Percentiles rank a stretch among this genome's conserved stretches.
Evolutionary conservation across 495 filamentous ascomycete genomes (phyloP).

Genomic region (Podospora comata): DNA sequence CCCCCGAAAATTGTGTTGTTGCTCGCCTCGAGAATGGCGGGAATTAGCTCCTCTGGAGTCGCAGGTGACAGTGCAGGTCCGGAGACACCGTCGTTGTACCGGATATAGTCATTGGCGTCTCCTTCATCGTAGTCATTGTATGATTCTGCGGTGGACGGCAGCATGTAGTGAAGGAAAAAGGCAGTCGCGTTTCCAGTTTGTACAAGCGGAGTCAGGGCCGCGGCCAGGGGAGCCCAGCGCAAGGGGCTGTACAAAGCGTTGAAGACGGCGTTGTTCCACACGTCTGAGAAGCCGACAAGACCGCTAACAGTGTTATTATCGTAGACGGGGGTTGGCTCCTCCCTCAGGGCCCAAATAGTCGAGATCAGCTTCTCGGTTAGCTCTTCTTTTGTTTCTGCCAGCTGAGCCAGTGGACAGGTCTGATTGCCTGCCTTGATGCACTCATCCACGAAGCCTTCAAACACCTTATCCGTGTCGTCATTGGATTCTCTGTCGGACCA

Average conservation of each 20-base stretch:
- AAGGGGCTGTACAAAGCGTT: constrained; percentile 37
- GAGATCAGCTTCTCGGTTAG: constrained; percentile 30
- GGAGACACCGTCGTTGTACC: constrained; percentile 35
- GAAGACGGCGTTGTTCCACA: constrained; percentile 40
- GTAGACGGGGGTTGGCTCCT: constrained; percentile 41
- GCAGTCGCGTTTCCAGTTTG: constrained; percentile 40
- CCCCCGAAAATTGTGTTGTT: constrained; percentile 17
- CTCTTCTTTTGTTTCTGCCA: constrained; percentile 31
- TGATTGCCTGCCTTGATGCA: constrained; percentile 39
- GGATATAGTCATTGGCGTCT: constrained; percentile 28
- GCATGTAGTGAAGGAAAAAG: constrained; percentile 37
- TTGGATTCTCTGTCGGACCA: constrained; percentile 27
- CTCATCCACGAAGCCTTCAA: constrained; percentile 43
- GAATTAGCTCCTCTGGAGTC: constrained; percentile 14
- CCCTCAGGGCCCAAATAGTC: constrained; percentile 26
- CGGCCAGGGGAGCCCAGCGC: constrained; percentile 35
- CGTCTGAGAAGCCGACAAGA: constrained; percentile 34
- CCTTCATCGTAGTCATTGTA: constrained; percentile 2
- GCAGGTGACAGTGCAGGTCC: constrained; percentile 12
- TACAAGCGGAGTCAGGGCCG: constrained; percentile 35
- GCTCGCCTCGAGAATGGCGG: neutral
- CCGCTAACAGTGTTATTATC: constrained; percentile 40
- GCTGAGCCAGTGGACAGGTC: constrained; percentile 35
- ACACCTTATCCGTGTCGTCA: constrained; percentile 38
- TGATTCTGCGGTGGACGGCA: neutral